phyloP scores from a whole-genome alignment of 148 eudicot species.

The Gaultheria prostrata region DNA sequence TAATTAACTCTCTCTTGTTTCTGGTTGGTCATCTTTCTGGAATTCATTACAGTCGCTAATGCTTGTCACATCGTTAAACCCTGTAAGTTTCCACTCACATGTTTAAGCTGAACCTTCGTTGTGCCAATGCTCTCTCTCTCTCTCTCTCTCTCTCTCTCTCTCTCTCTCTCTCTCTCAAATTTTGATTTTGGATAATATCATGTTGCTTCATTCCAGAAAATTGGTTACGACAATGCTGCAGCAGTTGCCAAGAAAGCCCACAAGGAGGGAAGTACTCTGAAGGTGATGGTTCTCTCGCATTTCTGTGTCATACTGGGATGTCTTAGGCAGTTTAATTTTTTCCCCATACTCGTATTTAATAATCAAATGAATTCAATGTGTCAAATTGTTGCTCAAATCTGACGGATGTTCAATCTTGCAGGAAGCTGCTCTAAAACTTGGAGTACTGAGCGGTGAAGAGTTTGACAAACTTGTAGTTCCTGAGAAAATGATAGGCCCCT shows the following conservation, averaged over 20 bases:
- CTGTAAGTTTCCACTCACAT: conserved; percentile 51
- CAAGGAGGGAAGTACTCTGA: conserved; percentile 83
- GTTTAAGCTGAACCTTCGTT: not conserved
- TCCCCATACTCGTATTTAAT: not conserved
- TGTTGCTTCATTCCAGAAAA: conserved; percentile 50
- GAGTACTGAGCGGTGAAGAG: conserved; percentile 81
- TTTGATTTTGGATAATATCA: conserved; percentile 9
- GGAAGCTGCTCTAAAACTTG: conserved; percentile 87
- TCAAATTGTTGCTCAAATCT: not conserved
- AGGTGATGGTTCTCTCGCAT: conserved; percentile 37
- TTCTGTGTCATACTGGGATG: not conserved
- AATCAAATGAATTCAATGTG: not conserved
- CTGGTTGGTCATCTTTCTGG: not conserved
- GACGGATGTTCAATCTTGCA: conserved; percentile 32
- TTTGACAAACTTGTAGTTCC: conserved; percentile 81
- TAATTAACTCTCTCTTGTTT: conserved; percentile 14
- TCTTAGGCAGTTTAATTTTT: not conserved
- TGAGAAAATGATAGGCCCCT: conserved; percentile 94
- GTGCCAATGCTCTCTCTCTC: not conserved
- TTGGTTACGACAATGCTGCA: conserved; percentile 98
- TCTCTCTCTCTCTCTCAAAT: not conserved
- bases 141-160: not conserved
- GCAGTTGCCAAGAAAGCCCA: conserved; percentile 95
- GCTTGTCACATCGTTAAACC: conserved; percentile 97
- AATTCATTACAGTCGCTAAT: conserved; percentile 73